Evolutionary conservation across 2,329 filamentous ascomycete species (phyloP), one percentile per base, ranked within the genome.

Genomic region (Capronia coronata): DNA sequence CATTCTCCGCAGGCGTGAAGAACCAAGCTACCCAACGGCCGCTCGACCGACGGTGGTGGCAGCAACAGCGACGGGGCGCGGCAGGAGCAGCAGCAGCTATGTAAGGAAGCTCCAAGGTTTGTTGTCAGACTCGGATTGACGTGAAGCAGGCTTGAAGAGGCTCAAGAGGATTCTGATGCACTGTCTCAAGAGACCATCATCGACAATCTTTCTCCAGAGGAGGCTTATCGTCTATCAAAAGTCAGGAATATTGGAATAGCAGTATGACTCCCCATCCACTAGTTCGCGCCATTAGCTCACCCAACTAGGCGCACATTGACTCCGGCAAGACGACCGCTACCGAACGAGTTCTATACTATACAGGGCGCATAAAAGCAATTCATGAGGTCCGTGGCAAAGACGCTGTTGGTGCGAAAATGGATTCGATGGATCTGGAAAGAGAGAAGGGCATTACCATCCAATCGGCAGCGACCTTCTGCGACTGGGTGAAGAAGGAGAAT

Each of bases 381-480:
- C 93, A 98, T 74, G 93, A 98, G 72, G 93, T 98, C 37, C 82
- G 93, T 64, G 89, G 89, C 52, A 90, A 91, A 65, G 93, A 98
- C 77, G 81, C 86, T 29, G 89, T 96, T 34, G 93, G 93, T 58
- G 93, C 93, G 54, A 98, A 98, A 75, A 98, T 98, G 93, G 93
- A 98, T 75, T 96, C 90, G 21, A 98, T 98, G 93, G 93, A 98
- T 62, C 76, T 98, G 60, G 93, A 98, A 73, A 80, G 93, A 70
- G 93, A 97, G 69, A 95, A 96, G 75, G 93, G 93, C 63, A 98
- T 98, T 68, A 98, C 93, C 50, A 98, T 98, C 64, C 91, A 98
- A 70, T 97, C 91, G 60, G 93, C 93, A 9, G 93, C 93, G 19
- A 98, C 93, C 1, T 98, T 95, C 68, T 94, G 88, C 69, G 90